Evolutionary conservation across 345 rosid species (phyloP), one percentile per base, ranked within the genome.

Genomic region (Populus ilicifolia): DNA sequence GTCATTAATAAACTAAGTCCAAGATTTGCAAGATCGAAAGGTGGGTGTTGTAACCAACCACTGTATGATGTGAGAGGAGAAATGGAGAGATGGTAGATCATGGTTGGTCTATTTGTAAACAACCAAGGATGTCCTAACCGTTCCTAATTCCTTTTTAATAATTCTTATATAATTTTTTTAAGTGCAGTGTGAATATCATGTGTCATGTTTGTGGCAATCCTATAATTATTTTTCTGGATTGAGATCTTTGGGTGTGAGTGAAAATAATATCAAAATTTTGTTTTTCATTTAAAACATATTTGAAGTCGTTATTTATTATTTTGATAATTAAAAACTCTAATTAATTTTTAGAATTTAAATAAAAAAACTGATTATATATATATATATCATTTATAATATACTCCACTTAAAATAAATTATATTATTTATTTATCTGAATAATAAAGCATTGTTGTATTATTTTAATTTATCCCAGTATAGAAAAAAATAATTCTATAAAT

Each of bases 31-130:
- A 70, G 20, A 5, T 18, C 30, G 67, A 17, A 79, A 33, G 72
- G 79, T 44, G 80, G 88, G 70, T 66, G 85, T 77, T 81, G 88
- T 72, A 82, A 84, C 84, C 84, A 82, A 82, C 86, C 16, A 59
- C 65, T n/a, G 61, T 18, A 71, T 54, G 73, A 70, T 74, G 39
- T 23, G 36, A 14, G 64, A 71, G 50, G 50, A 6, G 74, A 54
- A 50, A 1, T 27, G 38, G 59, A 23, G 75, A 71, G 63, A 77
- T 77, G 82, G 83, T 77, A 77, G 86, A 84, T 80, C 62, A n/a
- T 69, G 81, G 81, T 84, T 82, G 85, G 84, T 82, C 70, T 21
- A 78, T 82, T 73, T 43, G 21, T 67, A 67, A 84, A 80, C 85
- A 66, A 81, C 79, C 71, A 33, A 17, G 14, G 12, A 30, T 16